phyloP scores from a whole-genome alignment of 75 land plant genomes.

The Pseudotsuga menziesii region DNA sequence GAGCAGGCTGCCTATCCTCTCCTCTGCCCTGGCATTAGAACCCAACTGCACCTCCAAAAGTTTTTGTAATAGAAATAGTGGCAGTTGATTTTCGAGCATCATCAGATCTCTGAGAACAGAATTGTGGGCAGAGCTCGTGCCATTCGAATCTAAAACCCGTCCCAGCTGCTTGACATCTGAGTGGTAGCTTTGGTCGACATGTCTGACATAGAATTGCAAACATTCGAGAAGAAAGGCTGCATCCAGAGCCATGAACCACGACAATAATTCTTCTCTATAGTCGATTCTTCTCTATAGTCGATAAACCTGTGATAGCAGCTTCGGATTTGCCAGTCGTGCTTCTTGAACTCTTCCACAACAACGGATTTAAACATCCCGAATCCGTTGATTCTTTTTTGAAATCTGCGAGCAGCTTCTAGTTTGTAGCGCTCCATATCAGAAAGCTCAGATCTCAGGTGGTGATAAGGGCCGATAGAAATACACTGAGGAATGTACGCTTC shows the following conservation, averaged over 20 bases:
- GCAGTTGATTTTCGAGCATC: too few species aligned
- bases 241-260: slow-evolving; percentile 11
- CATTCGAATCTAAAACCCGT: not conserved
- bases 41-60: too few species aligned
- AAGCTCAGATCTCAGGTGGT: not conserved
- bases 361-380: not conserved
- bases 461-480: not conserved
- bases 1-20: too few species aligned
- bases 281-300: not conserved
- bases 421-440: not conserved
- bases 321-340: not conserved
- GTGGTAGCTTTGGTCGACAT: not conserved
- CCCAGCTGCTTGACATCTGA: not conserved
- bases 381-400: not conserved
- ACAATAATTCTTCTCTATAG: not conserved
- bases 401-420: not conserved
- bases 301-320: not conserved
- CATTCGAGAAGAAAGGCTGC: slow-evolving; percentile 11
- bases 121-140: slow-evolving; percentile 10
- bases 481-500: slow-evolving; percentile 5
- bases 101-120: too few species aligned
- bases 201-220: not conserved
- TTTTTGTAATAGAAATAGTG: too few species aligned
- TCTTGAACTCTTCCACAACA: not conserved
- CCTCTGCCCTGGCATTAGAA: too few species aligned